Percentiles rank a stretch among this genome's conserved stretches.
Conservation (phyloP, 192 early-diverging fungal genomes). For the Haplosporangium gracile region DNA sequence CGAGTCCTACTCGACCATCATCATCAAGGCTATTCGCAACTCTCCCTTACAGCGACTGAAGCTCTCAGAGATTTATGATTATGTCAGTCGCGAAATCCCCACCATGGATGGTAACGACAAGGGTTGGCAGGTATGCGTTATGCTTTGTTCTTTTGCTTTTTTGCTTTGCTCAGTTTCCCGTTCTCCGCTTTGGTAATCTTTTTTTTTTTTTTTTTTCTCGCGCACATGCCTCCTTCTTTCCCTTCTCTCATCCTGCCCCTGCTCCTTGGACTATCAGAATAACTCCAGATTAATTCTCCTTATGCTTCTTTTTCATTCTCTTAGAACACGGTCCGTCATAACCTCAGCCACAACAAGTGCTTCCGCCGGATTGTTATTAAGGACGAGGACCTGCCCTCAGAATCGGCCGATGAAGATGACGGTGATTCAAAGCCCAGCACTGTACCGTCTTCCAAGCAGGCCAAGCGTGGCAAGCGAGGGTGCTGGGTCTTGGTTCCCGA, state of each 20-base stretch:
- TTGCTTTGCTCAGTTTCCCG: neutral
- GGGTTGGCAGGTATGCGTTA: constrained; percentile 25
- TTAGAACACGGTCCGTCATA: constrained; percentile 36
- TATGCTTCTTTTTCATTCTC: too few species aligned
- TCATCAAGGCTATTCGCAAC: constrained; percentile 23
- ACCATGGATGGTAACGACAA: constrained; percentile 28
- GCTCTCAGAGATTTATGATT: constrained; percentile 30
- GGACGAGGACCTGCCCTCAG: neutral
- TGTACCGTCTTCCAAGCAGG: neutral
- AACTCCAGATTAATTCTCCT: neutral
- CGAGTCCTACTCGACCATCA: constrained; percentile 22
- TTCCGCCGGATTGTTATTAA: constrained; percentile 16
- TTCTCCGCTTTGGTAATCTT: neutral
- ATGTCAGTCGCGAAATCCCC: constrained; percentile 25
- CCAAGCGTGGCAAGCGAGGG: constrained; percentile 21
- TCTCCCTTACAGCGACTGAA: constrained; percentile 25
- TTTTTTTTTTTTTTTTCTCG: neutral
- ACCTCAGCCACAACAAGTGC: constrained; percentile 26
- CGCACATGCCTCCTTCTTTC: neutral
- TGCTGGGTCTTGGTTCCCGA: constrained; percentile 34
- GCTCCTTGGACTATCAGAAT: neutral
- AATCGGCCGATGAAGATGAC: constrained; percentile 1
- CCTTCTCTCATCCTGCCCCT: neutral
- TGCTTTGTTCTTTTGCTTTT: too few species aligned
- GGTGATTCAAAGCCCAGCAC: neutral